phyloP scores from a whole-genome alignment of 192 early-diverging fungal species.

The Pecoramyces ruminantium region DNA sequence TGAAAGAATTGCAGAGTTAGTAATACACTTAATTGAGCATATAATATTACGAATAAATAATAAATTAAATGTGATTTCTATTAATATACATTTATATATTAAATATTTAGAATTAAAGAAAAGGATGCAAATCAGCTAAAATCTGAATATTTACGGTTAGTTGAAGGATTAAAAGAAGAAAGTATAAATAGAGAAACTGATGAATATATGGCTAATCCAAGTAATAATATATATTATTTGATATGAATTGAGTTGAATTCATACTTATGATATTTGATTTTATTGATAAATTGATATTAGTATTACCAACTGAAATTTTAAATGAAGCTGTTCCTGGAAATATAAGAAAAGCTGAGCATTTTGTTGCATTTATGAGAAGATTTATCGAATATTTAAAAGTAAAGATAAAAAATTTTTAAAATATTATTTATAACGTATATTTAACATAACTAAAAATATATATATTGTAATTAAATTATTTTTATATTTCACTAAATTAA shows the following conservation, averaged over 20 bases:
- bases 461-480: not conserved
- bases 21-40: not conserved
- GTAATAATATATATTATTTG: too few relatives aligned
- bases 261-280: too few relatives aligned
- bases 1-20: constrained; percentile 52
- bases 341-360: constrained; percentile 94
- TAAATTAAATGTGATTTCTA: too few relatives aligned
- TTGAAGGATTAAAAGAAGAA: constrained; percentile 67
- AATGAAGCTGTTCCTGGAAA: constrained; percentile 91
- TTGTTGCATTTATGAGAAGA: constrained; percentile 86
- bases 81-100: not conserved
- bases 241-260: too few relatives aligned
- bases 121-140: constrained; percentile 76
- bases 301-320: constrained; percentile 81
- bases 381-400: constrained; percentile 96
- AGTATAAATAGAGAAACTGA: constrained; percentile 63
- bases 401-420: not conserved
- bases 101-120: constrained; percentile 45
- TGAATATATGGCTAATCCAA: constrained; percentile 77
- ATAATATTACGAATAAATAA: too few relatives aligned
- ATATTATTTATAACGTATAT: too few relatives aligned
- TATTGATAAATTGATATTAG: too few relatives aligned
- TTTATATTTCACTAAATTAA: too few relatives aligned
- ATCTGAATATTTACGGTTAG: constrained; percentile 75
- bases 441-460: too few relatives aligned